Base-by-base conservation (phyloP, 176 grass and related monocot genomes). In the Calamus simplicifolius region DNA sequence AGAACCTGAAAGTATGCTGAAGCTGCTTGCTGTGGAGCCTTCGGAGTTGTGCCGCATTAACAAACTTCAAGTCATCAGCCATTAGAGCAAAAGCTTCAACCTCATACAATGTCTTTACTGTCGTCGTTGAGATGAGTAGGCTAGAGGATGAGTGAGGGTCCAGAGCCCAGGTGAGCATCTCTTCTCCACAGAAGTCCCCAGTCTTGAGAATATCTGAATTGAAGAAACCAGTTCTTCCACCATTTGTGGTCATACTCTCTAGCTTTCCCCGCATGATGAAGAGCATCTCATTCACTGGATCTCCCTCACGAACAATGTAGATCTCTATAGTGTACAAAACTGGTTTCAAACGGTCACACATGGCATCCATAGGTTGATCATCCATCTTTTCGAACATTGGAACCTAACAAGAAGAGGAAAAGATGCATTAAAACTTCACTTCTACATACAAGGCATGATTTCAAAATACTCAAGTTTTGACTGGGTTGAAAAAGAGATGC, bases 311-410 rank as follows among this genome's bases (percentile, higher is more conserved):
- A 27, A 85, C 71, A 48, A 97, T 88, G 74, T 71, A 90, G 69
- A 87, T 91, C 28, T 27, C 68, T 64, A 91, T 75, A 19, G 93
- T 97, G 63, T 85, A 97, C 18, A 97, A 57, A 69, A 87, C 77
- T 16, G 87, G 87, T 77, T 83, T 85, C 52, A 97, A 75, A 57
- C 84, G 78, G 67, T 97, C 87, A 76, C 84, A 91, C 84, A 91
- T 78, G 18, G 87, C 93, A 72, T 88, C 87, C 65, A 97, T 63
- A 54, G 91, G 83, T 66, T 88, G 81, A 13, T 88, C 87, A 52
- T 97, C 93, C 93, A 97, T 88, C 50, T 97, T 85, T 76, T 85
- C 75, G 16, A 97, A 97, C 90, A 95, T 83, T 6, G 90, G 85
- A 69, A 95, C 90, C 90, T 95, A 60, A 43, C 35, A 43, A 10